Evolutionary conservation across 148 eudicot genomes (phyloP), one percentile per base, ranked within the genome.

Genomic region (Agrostemma githago): DNA sequence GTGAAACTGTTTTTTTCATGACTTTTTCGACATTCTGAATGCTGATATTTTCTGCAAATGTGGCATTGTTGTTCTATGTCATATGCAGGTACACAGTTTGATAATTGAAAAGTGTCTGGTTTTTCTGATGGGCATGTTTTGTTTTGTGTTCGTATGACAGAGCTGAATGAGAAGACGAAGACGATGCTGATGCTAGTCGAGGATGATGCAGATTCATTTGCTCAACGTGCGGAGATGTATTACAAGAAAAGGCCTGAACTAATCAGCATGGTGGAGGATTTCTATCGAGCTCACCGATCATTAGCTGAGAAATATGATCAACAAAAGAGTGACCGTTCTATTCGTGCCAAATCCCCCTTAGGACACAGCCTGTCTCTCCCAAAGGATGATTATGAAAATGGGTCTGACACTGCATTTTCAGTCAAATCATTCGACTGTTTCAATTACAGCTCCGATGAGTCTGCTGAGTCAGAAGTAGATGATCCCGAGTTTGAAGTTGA

Each of bases 191-290:
- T 80, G 67, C 66, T 92, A 64, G 84, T 95, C 5, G 98, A 95
- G 57, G 86, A 83, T 78, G 98, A 95, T 73, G 98, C 96, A 62
- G 98, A 95, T 76, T 92, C 98, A 0, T 95, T 95, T 71, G 85
- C 93, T 12, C 77, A 90, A 70, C 92, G 98, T 0, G 98, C 95
- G 56, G 98, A 95, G 76, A 92, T 95, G 97, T 95, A 95, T 77
- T 95, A 95, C 83, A 89, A 76, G 84, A 90, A 87, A 84, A 83
- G 97, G 72, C 98, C 98, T 5, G 90, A 92, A 79, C 85, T 95
- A 37, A 79, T 92, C 14, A 84, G 73, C 82, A 66, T 88, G 84
- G 89, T 95, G 17, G 96, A 88, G 80, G 92, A 95, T 6, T 84
- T 89, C 12, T 95, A 95, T 62, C 84, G 97, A 0, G 61, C 92